Percentiles rank a stretch among this genome's conserved stretches.
Evolutionary conservation across 805 yeast species (phyloP).

Genomic region (Alloascoidea africana): DNA sequence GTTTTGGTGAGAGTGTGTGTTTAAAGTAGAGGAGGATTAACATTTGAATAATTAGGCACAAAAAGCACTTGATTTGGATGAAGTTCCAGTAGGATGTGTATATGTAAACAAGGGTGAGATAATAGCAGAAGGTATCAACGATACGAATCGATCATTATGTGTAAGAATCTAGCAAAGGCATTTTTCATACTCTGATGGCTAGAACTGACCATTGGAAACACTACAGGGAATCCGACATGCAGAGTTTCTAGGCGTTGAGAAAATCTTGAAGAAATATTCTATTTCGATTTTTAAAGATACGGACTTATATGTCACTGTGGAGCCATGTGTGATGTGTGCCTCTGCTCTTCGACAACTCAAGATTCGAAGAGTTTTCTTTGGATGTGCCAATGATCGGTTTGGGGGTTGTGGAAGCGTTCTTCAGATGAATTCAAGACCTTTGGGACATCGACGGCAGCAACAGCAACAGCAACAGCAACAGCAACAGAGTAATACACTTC

Average conservation of each 20-base stretch:
- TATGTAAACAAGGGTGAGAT: conserved; percentile 39
- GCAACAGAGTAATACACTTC: too few species aligned
- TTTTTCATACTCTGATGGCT: not conserved
- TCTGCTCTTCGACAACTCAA: conserved; percentile 74
- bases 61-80: conserved; percentile 47
- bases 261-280: conserved; percentile 23
- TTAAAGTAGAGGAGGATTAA: too few species aligned
- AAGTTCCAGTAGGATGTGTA: conserved; percentile 79
- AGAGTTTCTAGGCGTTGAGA: conserved; percentile 68
- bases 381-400: conserved; percentile 89
- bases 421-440: conserved; percentile 36
- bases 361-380: conserved; percentile 62
- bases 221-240: conserved; percentile 74
- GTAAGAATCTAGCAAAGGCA: conserved; percentile 11
- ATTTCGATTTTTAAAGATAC: conserved; percentile 30
- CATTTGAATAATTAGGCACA: too few species aligned
- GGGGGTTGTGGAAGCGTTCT: conserved; percentile 93
- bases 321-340: conserved; percentile 98
- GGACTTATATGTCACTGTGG: conserved; percentile 83
- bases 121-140: conserved; percentile 69
- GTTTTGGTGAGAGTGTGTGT: too few species aligned
- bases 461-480: too few species aligned
- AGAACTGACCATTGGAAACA: not conserved
- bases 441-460: too few species aligned
- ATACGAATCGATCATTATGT: conserved; percentile 69